Base-by-base conservation (phyloP, 1,284 basidiomycete genomes). In the Cutaneotrichosporon sp. region DNA sequence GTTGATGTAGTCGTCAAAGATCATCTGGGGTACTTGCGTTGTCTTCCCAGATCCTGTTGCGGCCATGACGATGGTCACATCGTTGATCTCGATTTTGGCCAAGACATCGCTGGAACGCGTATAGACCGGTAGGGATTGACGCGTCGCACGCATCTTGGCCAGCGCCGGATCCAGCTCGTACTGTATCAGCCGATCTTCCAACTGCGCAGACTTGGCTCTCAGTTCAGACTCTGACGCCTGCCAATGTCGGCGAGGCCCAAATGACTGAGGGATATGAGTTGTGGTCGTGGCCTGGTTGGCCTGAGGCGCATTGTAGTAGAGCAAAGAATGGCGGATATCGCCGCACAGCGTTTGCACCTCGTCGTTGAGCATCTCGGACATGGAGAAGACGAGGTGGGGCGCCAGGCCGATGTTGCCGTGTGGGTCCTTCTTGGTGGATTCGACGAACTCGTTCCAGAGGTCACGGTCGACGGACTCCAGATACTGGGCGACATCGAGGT, bases 21-120 rank as follows among this genome's bases (percentile, higher is more conserved):
- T 83, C 45, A 97, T 79, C 74, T 97, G 93, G 3, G 93, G 93
- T 33, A 97, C 83, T 70, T 97, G 93, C 0, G 93, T 97, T 8
- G 92, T 96, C 77, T 97, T 97, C 9, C 93, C 93, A 1, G 90
- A 96, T 38, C 93, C 92, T 1, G 93, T 97, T 2, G 90, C 86
- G 24, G 92, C 93, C 88, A 94, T 91, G 61, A 88, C 85, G 57
- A 97, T 87, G 10, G 88, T 90, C 52, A 97, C 88, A 31, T 92
- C 87, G 71, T 96, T 85, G 34, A 83, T 76, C 35, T 80, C 78
- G 62, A 97, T 84, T 59, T 87, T 85, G 14, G 80, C 76, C 44
- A 93, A 68, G 34, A 92, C 76, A 9, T 86, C 81, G 2, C 80
- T 78, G 8, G 85, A 79, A 55, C 82, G 80, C 16, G 83, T 79